Percentiles rank a stretch among this genome's conserved stretches.
phyloP scores from a whole-genome alignment of 208 protist species.

The Acanthamoeba sp. region DNA sequence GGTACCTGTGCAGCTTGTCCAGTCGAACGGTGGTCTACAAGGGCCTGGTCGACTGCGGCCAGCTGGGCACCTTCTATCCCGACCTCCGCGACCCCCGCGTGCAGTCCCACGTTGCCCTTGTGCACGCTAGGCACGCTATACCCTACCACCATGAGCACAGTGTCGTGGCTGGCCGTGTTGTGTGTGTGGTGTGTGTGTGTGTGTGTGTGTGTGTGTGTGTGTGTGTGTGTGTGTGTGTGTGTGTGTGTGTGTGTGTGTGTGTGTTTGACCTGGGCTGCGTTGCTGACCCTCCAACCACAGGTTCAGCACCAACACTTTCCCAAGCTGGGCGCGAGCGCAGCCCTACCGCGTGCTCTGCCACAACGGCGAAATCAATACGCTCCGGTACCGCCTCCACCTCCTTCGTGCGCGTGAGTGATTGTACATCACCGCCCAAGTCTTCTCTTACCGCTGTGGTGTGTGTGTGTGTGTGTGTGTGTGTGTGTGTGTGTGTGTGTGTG shows the following conservation, averaged over 20 bases:
- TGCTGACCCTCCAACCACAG: conserved; percentile 41
- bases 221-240: neutral
- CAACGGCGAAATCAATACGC: conserved; percentile 94
- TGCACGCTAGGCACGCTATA: conserved; percentile 80
- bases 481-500: conserved; percentile 20
- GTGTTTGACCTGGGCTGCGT: neutral
- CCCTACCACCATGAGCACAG: neutral
- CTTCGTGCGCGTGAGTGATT: too few relatives aligned
- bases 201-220: too few relatives aligned
- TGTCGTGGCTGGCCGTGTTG: neutral
- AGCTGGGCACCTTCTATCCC: conserved; percentile 85
- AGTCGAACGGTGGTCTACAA: conserved; percentile 89
- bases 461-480: too few relatives aligned
- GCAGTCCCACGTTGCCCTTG: conserved; percentile 86
- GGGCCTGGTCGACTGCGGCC: conserved; percentile 85
- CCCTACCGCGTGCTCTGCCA: conserved; percentile 88
- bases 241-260: too few relatives aligned
- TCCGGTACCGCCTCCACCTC: conserved; percentile 59
- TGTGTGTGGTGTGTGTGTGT: too few relatives aligned
- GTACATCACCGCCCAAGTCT: too few relatives aligned
- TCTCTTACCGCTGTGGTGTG: too few relatives aligned
- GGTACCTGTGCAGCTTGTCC: conserved; percentile 84
- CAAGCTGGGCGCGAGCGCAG: conserved; percentile 90
- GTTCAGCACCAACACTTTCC: conserved; percentile 93
- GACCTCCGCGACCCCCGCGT: conserved; percentile 86